Evolutionary conservation across 2,329 filamentous ascomycete genomes (phyloP).

Genomic region (Trichoderma pleuroti): DNA sequence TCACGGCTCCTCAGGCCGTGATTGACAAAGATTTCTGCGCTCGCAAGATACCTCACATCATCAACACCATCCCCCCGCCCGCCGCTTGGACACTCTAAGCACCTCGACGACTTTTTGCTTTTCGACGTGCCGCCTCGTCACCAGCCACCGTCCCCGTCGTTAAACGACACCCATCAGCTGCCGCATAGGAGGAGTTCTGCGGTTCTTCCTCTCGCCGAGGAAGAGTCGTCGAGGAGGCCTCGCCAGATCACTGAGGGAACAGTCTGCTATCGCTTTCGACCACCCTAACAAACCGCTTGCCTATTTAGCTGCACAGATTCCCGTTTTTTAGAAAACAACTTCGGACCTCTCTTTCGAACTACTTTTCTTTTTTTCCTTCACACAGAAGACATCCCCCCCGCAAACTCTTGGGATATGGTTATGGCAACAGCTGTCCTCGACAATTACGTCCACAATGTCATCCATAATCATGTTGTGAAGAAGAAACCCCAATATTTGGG

Average conservation of each 20-base stretch:
- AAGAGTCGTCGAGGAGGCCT: constrained; percentile 99
- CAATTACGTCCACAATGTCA: constrained; percentile 48
- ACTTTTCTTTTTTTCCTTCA: not conserved
- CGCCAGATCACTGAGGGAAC: constrained; percentile 86
- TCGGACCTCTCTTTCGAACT: constrained; percentile 8
- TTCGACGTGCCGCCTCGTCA: constrained; percentile 48
- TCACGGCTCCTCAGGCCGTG: constrained; percentile 62
- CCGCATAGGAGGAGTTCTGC: constrained; percentile 98
- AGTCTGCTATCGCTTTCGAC: constrained; percentile 91
- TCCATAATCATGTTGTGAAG: constrained; percentile 46
- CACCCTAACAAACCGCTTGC: constrained; percentile 73
- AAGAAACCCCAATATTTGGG: constrained; percentile 43
- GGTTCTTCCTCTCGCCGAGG: constrained; percentile 99
- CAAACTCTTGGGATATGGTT: constrained; percentile 53
- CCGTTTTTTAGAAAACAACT: constrained; percentile 5
- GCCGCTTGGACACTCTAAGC: constrained; percentile 46
- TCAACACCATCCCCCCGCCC: constrained; percentile 61
- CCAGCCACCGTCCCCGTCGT: constrained; percentile 48
- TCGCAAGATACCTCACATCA: constrained; percentile 61
- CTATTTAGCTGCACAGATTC: constrained; percentile 25
- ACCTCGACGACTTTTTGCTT: constrained; percentile 49
- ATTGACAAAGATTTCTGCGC: constrained; percentile 68
- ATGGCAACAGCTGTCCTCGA: constrained; percentile 61
- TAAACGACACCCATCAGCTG: constrained; percentile 75
- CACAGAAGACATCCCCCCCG: constrained; percentile 8